Evolutionary conservation across 2,329 filamentous ascomycete species (phyloP).

Genomic region (Bretziella fagacearum): DNA sequence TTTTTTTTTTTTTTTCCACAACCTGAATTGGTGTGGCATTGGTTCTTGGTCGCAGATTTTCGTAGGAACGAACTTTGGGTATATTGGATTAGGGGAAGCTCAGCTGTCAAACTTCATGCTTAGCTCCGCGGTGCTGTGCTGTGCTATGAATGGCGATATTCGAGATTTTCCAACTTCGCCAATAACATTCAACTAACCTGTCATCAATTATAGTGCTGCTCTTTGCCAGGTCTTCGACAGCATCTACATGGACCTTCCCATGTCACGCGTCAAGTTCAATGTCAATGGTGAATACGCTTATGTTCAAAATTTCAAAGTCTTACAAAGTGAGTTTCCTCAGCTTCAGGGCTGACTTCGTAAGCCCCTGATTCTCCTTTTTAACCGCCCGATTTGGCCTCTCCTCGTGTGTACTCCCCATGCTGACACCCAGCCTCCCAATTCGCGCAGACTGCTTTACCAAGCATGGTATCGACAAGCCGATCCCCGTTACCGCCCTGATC

Average conservation of each 20-base stretch:
- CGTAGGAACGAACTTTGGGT: background rate
- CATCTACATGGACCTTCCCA: conserved; percentile 89
- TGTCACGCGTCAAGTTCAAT: conserved; percentile 95
- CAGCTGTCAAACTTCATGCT: background rate
- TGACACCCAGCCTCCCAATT: background rate
- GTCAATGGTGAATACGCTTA: conserved; percentile 95
- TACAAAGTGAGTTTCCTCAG: conserved; percentile 58
- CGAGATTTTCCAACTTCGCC: no score
- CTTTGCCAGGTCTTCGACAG: conserved; percentile 97
- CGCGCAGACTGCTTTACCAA: conserved; percentile 61
- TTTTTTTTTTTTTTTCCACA: background rate
- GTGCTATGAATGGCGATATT: no score
- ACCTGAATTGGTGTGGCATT: background rate
- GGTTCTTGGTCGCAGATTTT: background rate
- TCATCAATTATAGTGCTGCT: conserved; percentile 50
- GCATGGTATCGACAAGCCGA: conserved; percentile 74
- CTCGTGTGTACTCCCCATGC: conserved; percentile 14
- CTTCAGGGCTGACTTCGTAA: background rate
- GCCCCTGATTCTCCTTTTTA: conserved; percentile 1
- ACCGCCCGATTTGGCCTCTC: background rate
- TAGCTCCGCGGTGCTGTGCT: background rate
- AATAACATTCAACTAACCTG: conserved; percentile 7
- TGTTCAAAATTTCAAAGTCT: conserved; percentile 93
- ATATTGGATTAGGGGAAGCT: conserved; percentile 1
- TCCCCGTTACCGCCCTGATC: conserved; percentile 73